phyloP scores from a whole-genome alignment of 345 rosid species.

The Lepidium sativum region DNA sequence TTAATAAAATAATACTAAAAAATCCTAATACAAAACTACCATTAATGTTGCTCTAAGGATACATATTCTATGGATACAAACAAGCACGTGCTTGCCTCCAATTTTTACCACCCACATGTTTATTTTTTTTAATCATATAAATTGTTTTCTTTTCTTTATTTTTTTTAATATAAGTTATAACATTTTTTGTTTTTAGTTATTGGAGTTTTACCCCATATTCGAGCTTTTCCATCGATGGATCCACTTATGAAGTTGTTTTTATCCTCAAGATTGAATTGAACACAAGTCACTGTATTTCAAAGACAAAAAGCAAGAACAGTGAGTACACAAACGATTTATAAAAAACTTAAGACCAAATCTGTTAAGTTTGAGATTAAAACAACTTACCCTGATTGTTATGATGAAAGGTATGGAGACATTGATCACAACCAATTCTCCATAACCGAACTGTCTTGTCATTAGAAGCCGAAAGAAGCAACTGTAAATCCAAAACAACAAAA shows the following conservation, averaged over 20 bases:
- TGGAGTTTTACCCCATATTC: conserved; percentile 96
- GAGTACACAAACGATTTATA: not conserved
- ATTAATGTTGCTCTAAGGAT: no score
- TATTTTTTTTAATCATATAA: no score
- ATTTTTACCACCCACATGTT: no score
- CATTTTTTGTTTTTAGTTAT: no score
- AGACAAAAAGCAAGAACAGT: not conserved
- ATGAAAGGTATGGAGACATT: conserved; percentile 46
- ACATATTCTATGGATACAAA: no score
- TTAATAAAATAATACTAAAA: no score
- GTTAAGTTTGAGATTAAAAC: not conserved
- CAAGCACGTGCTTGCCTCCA: no score
- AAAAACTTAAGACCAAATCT: not conserved
- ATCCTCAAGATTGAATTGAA: conserved; percentile 68
- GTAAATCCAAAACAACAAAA: no score
- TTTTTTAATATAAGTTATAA: no score
- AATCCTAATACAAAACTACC: no score
- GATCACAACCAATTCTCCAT: conserved; percentile 54
- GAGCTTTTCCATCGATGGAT: conserved; percentile 87
- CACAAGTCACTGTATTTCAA: conserved; percentile 63
- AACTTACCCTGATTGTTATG: conserved; percentile 62
- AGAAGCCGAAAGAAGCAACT: conserved; percentile 74
- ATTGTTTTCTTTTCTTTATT: no score
- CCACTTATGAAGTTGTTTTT: conserved; percentile 75
- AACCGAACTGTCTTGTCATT: conserved; percentile 68